Percentiles rank a stretch among this genome's conserved stretches.
Evolutionary conservation across 2,329 filamentous ascomycete genomes (phyloP).

Genomic region (Lachnellula subtilissima): DNA sequence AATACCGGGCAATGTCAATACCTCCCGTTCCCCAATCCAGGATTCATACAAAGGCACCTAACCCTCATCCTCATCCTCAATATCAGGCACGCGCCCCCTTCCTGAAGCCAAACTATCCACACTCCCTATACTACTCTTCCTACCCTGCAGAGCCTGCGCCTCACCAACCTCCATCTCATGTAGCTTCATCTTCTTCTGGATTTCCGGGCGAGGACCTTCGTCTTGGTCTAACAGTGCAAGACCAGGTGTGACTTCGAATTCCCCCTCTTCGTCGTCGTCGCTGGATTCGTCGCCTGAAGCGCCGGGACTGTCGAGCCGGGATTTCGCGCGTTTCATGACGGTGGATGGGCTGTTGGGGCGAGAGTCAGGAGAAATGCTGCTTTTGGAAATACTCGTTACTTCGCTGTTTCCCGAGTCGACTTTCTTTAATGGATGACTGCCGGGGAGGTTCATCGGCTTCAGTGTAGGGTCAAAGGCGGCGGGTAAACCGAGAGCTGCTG

Average conservation of each 20-base stretch:
- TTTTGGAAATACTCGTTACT: conserved; percentile 17
- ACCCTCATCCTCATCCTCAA: conserved; percentile 9
- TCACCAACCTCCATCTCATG: conserved; percentile 58
- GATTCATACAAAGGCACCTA: background rate
- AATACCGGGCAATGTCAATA: no score
- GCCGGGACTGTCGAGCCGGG: conserved; percentile 23
- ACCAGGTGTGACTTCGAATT: conserved; percentile 31
- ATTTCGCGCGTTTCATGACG: conserved; percentile 41
- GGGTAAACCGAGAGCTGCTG: conserved; percentile 57
- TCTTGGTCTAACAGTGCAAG: conserved; percentile 22
- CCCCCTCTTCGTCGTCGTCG: conserved; percentile 33
- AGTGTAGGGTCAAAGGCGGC: conserved; percentile 60
- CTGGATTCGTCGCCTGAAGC: conserved; percentile 34
- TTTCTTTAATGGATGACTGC: conserved; percentile 16
- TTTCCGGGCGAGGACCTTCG: conserved; percentile 16
- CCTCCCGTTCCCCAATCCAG: no score
- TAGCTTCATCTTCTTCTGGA: conserved; percentile 45
- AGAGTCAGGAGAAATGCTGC: conserved; percentile 30
- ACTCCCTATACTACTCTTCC: conserved; percentile 23
- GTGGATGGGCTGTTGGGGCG: conserved; percentile 31
- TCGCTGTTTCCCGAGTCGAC: conserved; percentile 26
- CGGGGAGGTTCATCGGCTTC: conserved; percentile 45
- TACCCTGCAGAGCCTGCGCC: conserved; percentile 43
- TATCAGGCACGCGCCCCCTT: background rate
- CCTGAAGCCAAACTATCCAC: conserved; percentile 14